These are phyloP conservation scores for Neonectria coccinea DNA, from an alignment of 2,329 filamentous ascomycete species.

Conservation along the genomic window DNA sequence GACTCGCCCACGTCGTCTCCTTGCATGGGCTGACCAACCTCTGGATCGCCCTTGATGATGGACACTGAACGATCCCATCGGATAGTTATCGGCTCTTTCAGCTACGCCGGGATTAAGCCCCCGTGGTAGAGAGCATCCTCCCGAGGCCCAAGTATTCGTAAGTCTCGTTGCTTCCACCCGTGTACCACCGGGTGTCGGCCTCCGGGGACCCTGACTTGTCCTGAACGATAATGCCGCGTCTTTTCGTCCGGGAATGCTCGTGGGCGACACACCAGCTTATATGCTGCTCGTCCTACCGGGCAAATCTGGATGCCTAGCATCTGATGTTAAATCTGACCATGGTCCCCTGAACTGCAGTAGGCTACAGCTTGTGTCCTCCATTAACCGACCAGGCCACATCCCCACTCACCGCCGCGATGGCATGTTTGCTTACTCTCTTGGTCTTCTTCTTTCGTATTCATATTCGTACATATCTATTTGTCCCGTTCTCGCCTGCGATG, in stretches of 20 bases:
- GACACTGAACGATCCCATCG: not conserved
- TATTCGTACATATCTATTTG: slow-evolving; percentile 13
- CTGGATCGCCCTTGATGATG: not conserved
- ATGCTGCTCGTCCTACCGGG: not conserved
- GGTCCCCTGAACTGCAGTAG: not conserved
- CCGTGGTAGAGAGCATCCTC: not conserved
- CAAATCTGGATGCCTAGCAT: slow-evolving; percentile 7
- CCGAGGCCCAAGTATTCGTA: no score
- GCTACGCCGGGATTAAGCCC: not conserved
- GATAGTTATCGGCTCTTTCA: not conserved
- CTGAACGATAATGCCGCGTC: not conserved
- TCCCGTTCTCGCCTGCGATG: slow-evolving; percentile 14
- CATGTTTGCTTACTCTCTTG: slow-evolving; percentile 7
- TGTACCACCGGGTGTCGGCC: slow-evolving; percentile 10
- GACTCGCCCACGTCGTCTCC: not conserved
- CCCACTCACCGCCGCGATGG: slow-evolving; percentile 3
- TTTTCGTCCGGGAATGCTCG: not conserved
- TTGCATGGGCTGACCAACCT: not conserved
- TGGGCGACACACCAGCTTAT: not conserved
- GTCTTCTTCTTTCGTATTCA: slow-evolving; percentile 8
- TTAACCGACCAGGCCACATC: not conserved
- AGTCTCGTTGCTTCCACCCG: not conserved
- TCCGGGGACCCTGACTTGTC: slow-evolving; percentile 28
- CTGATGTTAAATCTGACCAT: slow-evolving; percentile 12
- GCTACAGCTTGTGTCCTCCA: not conserved